A percentile compares a stretch with the other conserved stretches of the same genome.
These are phyloP conservation scores for Mycena latifolia DNA, from an alignment of 768 basidiomycete species.

Conservation along the genomic window DNA sequence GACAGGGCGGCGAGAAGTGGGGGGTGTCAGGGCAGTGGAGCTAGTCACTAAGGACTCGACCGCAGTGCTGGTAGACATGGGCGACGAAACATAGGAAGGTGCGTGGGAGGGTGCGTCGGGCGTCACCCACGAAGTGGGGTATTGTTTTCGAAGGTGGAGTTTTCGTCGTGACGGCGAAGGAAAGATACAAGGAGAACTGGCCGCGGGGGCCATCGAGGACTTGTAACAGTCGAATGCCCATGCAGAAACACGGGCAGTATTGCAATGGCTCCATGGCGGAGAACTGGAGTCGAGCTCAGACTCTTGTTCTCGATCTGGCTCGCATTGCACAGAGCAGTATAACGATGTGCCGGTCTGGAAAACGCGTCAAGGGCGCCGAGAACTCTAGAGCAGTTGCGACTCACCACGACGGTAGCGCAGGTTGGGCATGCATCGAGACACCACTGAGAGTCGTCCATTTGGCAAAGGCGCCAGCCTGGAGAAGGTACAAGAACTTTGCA, in stretches of 20 bases:
- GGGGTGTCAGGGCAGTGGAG: conserved; percentile 13
- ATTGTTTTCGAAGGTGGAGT: conserved; percentile 29
- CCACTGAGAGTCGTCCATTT: conserved; percentile 33
- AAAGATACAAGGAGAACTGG: conserved; percentile 14
- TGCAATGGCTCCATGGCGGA: conserved; percentile 9
- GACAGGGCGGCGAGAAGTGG: neutral
- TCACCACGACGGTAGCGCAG: conserved; percentile 31
- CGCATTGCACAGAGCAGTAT: conserved; percentile 33
- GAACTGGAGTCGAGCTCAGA: neutral
- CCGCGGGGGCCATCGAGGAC: conserved; percentile 3
- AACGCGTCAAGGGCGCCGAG: conserved; percentile 5
- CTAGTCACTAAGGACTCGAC: conserved; percentile 17
- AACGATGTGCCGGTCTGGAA: conserved; percentile 22
- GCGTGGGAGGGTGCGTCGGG: neutral
- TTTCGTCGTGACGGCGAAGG: conserved; percentile 24
- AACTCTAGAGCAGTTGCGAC: neutral
- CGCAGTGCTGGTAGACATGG: conserved; percentile 23
- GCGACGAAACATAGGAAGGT: conserved; percentile 12
- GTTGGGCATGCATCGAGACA: conserved; percentile 34
- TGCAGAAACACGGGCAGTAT: conserved; percentile 16
- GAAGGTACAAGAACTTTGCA: conserved; percentile 5
- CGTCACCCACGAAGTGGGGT: conserved; percentile 24
- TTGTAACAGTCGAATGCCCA: conserved; percentile 35
- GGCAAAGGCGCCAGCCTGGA: neutral
- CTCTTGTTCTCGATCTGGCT: conserved; percentile 17